Evolutionary conservation across 169 alveolate genomes (phyloP), one percentile per base, ranked within the genome.

Genomic region (Eimeria sp.): DNA sequence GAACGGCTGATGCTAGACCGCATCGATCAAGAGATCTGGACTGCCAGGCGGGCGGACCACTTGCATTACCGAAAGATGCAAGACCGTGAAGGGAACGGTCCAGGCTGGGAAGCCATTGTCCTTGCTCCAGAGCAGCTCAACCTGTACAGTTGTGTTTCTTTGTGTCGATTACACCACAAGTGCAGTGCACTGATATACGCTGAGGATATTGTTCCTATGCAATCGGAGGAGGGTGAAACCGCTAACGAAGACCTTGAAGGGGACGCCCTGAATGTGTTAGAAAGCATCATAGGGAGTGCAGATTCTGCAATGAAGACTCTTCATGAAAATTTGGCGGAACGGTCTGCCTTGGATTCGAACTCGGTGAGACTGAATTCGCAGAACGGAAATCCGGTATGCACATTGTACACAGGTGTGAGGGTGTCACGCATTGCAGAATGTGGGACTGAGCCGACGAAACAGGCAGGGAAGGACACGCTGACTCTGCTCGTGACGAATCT

Each of bases 71-170:
- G 27, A 57, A 40, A 10, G 94, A 27, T 10, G 54, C 94, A 87
- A 13, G 78, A 87, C 51, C 65, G 16, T 3, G 67, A n/a, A n/a
- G 94, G 94, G 49, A 63, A 40, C 22, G 51, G 5, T 34, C 70
- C 47, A 45, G 94, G 80, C 22, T 87, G 94, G 94, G 94, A 87
- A 43, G 61, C 94, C 43, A 65, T 70, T 87, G 94, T 87, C 22
- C 27, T 87, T 72, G 58, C 47, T 25, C 78, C 94, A 40, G 47
- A 61, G 63, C 78, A 63, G 22, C 82, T 87, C 22, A 65, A 40
- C 65, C 49, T 87, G 45, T 87, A 87, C 94, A 61, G 94, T 65
- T 87, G 94, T 49, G n/a, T 87, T 30, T 25, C 83, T 45, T 45
- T 87, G 43, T 87, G 94, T 25, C 94, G 94, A 45, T 18, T 87